Percentiles rank a stretch among this genome's conserved stretches.
Evolutionary conservation across 129 eudicot genomes (phyloP).

Genomic region (Flaveria brownii): DNA sequence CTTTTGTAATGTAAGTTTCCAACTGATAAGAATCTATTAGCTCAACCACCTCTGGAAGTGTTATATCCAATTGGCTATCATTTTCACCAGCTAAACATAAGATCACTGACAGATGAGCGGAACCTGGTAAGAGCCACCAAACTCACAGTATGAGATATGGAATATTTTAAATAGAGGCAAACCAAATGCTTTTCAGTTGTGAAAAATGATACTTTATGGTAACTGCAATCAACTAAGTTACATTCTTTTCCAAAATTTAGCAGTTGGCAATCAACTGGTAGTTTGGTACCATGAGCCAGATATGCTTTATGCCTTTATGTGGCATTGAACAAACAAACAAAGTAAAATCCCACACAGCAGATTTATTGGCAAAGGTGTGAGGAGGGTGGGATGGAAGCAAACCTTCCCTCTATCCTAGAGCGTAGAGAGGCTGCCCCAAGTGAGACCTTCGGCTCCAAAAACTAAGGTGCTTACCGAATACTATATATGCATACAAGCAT

Average conservation of each 20-base stretch:
- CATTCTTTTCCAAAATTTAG: constrained; percentile 1
- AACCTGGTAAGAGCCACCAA: constrained; percentile 47
- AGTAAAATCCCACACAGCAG: too few relatives aligned
- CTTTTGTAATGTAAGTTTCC: constrained; percentile 77
- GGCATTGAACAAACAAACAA: too few relatives aligned
- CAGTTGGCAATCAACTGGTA: background rate
- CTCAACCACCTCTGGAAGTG: constrained; percentile 61
- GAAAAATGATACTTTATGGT: background rate
- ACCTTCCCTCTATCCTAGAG: too few relatives aligned
- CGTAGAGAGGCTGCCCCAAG: too few relatives aligned
- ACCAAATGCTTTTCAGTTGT: background rate
- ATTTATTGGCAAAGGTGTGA: too few relatives aligned
- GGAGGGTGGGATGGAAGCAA: too few relatives aligned
- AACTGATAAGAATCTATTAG: constrained; percentile 64
- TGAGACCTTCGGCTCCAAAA: too few relatives aligned
- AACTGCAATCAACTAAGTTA: background rate
- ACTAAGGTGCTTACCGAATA: background rate
- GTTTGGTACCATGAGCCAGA: background rate
- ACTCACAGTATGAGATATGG: constrained; percentile 15
- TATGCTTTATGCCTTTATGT: background rate
- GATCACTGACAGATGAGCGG: constrained; percentile 51
- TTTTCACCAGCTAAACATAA: constrained; percentile 66
- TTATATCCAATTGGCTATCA: constrained; percentile 40
- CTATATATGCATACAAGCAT: background rate
- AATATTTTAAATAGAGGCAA: constrained; percentile 6